Evolutionary conservation across 164 flowering plant species (phyloP).

Genomic region (Tetrastigma voinierianum): DNA sequence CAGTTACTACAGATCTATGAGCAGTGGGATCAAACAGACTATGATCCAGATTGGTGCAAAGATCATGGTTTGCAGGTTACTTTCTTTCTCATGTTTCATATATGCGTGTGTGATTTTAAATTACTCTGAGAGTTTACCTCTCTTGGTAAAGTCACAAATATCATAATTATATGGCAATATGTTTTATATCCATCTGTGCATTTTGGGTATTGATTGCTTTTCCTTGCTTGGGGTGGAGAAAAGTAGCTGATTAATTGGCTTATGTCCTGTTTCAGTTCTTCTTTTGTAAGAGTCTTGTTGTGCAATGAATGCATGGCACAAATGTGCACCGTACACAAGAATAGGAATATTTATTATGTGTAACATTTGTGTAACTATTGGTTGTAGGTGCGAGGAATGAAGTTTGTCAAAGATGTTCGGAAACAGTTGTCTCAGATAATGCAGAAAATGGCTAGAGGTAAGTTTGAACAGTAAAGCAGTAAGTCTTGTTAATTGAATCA

Average conservation of each 20-base stretch:
- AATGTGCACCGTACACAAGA: not conserved
- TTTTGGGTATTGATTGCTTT: too few relatives aligned
- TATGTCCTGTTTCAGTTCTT: too few relatives aligned
- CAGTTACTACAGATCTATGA: constrained; percentile 90
- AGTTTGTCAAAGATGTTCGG: constrained; percentile 87
- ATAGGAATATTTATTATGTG: not conserved
- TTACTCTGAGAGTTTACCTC: too few relatives aligned
- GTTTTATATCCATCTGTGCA: too few relatives aligned
- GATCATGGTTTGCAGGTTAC: constrained; percentile 79
- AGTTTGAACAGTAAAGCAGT: too few relatives aligned
- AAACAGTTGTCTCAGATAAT: constrained; percentile 83
- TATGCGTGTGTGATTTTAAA: too few relatives aligned
- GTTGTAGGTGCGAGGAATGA: constrained; percentile 86
- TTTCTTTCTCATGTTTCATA: constrained; percentile 3
- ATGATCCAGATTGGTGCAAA: constrained; percentile 78
- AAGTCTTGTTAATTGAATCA: too few relatives aligned
- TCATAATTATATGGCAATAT: too few relatives aligned
- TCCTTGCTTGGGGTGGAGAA: too few relatives aligned
- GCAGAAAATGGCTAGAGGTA: constrained; percentile 83
- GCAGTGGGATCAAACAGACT: constrained; percentile 68
- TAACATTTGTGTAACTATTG: constrained; percentile 11
- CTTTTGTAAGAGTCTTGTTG: too few relatives aligned
- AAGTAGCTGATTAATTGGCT: too few relatives aligned
- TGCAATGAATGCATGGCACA: not conserved
- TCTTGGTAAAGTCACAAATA: too few relatives aligned